These are phyloP conservation scores for Emergomyces africanus DNA, from an alignment of 2,329 filamentous ascomycete genomes.

Conservation along the genomic window DNA sequence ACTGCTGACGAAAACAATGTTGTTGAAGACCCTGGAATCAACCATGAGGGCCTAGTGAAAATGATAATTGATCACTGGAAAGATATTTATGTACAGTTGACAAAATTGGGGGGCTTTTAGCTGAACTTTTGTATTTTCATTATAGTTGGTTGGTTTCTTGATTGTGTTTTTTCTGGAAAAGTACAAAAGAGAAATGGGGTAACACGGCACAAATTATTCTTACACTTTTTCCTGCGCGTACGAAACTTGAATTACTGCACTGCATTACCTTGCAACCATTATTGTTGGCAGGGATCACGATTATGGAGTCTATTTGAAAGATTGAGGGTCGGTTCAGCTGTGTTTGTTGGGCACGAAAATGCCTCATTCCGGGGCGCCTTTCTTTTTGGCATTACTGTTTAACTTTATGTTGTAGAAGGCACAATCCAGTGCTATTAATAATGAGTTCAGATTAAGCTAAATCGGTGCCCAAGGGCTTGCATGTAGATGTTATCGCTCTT, in stretches of 20 bases:
- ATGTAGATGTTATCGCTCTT: not conserved
- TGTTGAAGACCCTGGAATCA: constrained; percentile 14
- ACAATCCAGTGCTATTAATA: too few relatives aligned
- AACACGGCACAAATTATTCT: not conserved
- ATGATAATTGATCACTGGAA: constrained; percentile 27
- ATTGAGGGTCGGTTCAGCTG: not conserved
- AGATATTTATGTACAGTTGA: constrained; percentile 21
- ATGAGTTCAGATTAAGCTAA: too few relatives aligned
- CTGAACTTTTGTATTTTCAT: not conserved
- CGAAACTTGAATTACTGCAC: not conserved
- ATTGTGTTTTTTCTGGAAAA: not conserved
- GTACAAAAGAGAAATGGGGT: not conserved
- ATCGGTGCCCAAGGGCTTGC: not conserved
- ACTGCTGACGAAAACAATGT: constrained; percentile 7
- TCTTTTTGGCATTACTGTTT: not conserved
- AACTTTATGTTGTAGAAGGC: not conserved
- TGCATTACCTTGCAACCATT: not conserved
- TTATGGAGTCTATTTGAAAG: not conserved
- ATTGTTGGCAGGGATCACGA: not conserved
- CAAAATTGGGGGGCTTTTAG: constrained; percentile 16
- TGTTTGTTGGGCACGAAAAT: not conserved
- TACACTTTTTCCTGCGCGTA: not conserved
- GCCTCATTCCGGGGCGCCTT: not conserved
- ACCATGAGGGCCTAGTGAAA: constrained; percentile 18
- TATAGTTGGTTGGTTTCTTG: not conserved